Percentiles rank a stretch among this genome's conserved stretches.
These are phyloP conservation scores for Nicotiana rustica DNA, from an alignment of 305 asterid genomes.

Conservation along the genomic window DNA sequence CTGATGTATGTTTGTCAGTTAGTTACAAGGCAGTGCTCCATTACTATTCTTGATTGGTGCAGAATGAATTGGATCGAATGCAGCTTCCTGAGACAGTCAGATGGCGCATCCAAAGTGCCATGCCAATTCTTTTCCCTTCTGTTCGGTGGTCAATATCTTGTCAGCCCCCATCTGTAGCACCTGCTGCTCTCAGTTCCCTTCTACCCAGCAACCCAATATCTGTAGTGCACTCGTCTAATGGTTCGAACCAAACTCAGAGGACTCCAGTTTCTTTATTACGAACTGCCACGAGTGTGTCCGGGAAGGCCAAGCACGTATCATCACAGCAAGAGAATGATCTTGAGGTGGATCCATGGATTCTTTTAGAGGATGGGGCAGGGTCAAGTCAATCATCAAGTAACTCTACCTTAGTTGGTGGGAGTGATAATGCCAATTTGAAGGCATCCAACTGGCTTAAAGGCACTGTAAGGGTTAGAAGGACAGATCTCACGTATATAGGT, in stretches of 20 bases:
- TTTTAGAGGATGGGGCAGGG: slow-evolving; percentile 95
- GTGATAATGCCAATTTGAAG: slow-evolving; percentile 73
- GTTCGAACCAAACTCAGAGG: slow-evolving; percentile 57
- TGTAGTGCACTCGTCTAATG: slow-evolving; percentile 49
- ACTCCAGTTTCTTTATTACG: slow-evolving; percentile 62
- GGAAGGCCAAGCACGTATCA: slow-evolving; percentile 53
- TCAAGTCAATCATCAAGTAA: slow-evolving; percentile 65
- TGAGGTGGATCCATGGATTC: slow-evolving; percentile 85
- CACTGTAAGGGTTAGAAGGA: slow-evolving; percentile 82
- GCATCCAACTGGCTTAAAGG: slow-evolving; percentile 86
- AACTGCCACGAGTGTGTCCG: slow-evolving; percentile 49
- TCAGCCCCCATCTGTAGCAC: slow-evolving; percentile 75
- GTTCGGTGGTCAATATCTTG: slow-evolving; percentile 65
- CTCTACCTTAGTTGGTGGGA: slow-evolving; percentile 56
- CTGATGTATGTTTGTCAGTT: slow-evolving; percentile 19
- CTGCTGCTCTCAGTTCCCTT: slow-evolving; percentile 68
- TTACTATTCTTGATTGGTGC: slow-evolving; percentile 42
- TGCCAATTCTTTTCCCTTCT: slow-evolving; percentile 76
- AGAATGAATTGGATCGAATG: slow-evolving; percentile 92
- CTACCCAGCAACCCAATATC: slow-evolving; percentile 71
- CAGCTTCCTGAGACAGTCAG: slow-evolving; percentile 83
- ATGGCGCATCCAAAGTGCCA: slow-evolving; percentile 90
- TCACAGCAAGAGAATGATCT: slow-evolving; percentile 61
- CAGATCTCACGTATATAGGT: slow-evolving; percentile 85
- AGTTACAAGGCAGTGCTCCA: background rate